Evolutionary conservation across 2,329 filamentous ascomycete genomes (phyloP), one percentile per base, ranked within the genome.

Genomic region (Cryphonectria radicalis): DNA sequence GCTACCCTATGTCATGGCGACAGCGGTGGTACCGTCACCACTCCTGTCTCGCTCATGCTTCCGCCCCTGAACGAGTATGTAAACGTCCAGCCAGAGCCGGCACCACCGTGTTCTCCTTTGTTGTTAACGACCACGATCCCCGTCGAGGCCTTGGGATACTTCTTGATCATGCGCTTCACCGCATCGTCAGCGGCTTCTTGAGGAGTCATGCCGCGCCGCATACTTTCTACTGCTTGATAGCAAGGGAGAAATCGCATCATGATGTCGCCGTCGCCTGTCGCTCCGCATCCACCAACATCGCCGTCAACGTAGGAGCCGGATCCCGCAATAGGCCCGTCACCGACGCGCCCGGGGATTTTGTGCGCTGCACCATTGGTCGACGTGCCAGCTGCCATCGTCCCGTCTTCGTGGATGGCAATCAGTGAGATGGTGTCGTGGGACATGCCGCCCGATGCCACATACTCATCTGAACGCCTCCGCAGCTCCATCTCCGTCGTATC

Each of bases 191-290:
- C 87, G 0, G 87, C 86, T 43, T 82, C 80, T 5, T 76, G 78
- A 0, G 87, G 85, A 0, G 77, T 77, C 82, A 88, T 83, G 1
- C 86, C 86, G 1, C 76, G 77, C 14, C 87, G 80, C 76, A 89
- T 72, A 71, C 80, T 87, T 79, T 89, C 87, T 0, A 89, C 83
- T 1, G 86, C 87, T 75, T 88, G 87, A 74, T 88, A 88, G 75
- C 87, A 89, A 0, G 87, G 87, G 35, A 88, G 76, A 73, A 88
- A 87, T 4, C 86, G 82, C 83, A 88, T 86, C 86, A 88, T 87
- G 71, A 88, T 77, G 74, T 89, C 87, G 0, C 87, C 87, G 68
- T 89, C 86, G 1, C 87, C 87, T 0, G 87, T 88, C 1, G 87
- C 86, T 10, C 86, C 87, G 74, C 87, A 89, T 0, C 84, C 87